These are phyloP conservation scores for Globisporangium radiosum DNA, from an alignment of 352 stramenopile species.

Conservation along the genomic window DNA sequence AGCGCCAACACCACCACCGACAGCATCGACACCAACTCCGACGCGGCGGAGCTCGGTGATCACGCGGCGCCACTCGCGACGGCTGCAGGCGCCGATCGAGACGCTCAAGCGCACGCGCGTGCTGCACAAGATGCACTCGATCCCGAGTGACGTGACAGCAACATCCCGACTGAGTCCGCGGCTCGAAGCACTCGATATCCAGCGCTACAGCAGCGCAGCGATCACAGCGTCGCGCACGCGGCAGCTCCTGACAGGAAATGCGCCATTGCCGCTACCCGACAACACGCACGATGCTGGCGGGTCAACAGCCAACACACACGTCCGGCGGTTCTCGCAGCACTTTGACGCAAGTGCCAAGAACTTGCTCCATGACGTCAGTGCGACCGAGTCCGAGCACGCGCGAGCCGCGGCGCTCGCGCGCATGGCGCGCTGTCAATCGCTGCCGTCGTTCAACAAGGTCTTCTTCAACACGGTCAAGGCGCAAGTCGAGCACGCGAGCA, in stretches of 20 bases:
- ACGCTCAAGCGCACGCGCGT: constrained; percentile 6
- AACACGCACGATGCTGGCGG: too few species aligned
- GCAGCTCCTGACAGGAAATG: not conserved
- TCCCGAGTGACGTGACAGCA: constrained; percentile 2
- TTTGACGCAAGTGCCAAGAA: not conserved
- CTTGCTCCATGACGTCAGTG: not conserved
- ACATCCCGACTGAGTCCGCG: not conserved
- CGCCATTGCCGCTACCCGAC: too few species aligned
- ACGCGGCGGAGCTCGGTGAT: constrained; percentile 5
- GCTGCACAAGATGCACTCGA: constrained; percentile 9
- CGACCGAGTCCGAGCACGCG: too few species aligned
- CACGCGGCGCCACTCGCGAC: constrained; percentile 13
- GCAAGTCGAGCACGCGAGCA: constrained; percentile 15
- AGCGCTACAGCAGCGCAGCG: not conserved
- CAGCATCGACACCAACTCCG: not conserved
- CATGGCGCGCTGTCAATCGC: constrained; percentile 37
- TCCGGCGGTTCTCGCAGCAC: not conserved
- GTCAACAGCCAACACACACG: not conserved
- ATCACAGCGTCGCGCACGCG: not conserved
- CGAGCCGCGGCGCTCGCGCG: constrained; percentile 4
- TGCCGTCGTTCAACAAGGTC: constrained; percentile 31
- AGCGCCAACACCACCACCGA: not conserved
- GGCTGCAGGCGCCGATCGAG: constrained; percentile 6
- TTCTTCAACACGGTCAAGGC: constrained; percentile 34
- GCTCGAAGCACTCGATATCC: constrained; percentile 3